Base-by-base conservation (phyloP, 179 eudicot species). In the Vitellaria paradoxa region DNA sequence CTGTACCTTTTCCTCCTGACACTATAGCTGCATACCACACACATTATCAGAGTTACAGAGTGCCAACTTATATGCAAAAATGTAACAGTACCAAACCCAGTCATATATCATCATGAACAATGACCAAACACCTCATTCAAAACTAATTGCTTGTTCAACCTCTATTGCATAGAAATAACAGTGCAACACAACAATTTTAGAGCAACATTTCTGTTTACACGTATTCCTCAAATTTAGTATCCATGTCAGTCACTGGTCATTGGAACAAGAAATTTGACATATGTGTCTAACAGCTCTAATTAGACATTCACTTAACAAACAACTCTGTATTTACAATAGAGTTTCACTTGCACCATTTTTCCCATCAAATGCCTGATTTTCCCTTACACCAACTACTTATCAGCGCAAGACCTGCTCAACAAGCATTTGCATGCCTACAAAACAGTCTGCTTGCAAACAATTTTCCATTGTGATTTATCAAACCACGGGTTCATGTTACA, bases 1-100 rank as follows among this genome's bases (percentile, higher is more conserved):
- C 98, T 3, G 99, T 96, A 66, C 99, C 99, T 85, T 96, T 96
- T 7, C 99, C 99, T 5, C 99, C 99, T 7, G 99, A 96, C 73
- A 96, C 99, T 37, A 96, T 96, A 72, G 99, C 99, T 96, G 99
- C 88, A 82, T 52, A 55, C n/a, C 45, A 78, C 47, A 1, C 8
- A 50, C 10, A 50, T 0, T 50, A 50, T 66, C 12, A 23, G 17
- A 21, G 64, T 40, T 45, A 65, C 5, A 17, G 40, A 50, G 11
- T 12, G 21, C 18, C 42, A 49, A 67, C 46, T 9, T 12, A 40
- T 15, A 53, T 7, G 3, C 15, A 11, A 55, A 71, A 62, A 71
- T 50, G 53, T 50, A 7, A 8, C 13, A 68, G 1, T 68, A 45
- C n/a, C 12, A 42, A 46, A 46, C 30, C 9, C 47, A 52, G n/a